Percentiles rank a stretch among this genome's conserved stretches.
Conservation (phyloP, 2,329 filamentous ascomycete species). For the Tricladium varicosporioides region DNA sequence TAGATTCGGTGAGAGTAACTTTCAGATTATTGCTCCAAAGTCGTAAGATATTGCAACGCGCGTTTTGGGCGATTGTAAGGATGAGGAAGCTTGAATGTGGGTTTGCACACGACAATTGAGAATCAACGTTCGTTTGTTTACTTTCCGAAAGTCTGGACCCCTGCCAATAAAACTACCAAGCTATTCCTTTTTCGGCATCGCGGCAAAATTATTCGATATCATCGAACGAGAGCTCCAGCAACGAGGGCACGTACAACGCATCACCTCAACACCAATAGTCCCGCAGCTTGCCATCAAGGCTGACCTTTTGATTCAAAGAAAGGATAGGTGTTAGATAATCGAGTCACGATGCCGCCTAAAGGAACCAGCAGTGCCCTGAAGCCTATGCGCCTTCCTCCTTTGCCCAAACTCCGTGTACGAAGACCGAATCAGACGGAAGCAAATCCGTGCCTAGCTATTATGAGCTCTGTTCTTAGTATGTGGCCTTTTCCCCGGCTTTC, state of each 20-base stretch:
- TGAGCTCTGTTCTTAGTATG: slow-evolving; percentile 66
- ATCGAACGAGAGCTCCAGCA: neutral
- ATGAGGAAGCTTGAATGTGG: slow-evolving; percentile 6
- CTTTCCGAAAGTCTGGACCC: slow-evolving; percentile 3
- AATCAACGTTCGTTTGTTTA: slow-evolving; percentile 20
- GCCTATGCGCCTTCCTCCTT: slow-evolving; percentile 48
- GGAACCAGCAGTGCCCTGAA: slow-evolving; percentile 28
- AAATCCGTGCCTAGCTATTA: slow-evolving; percentile 64
- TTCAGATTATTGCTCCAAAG: too few species aligned
- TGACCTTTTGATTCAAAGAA: neutral
- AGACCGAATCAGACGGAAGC: slow-evolving; percentile 59
- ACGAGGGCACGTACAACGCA: neutral
- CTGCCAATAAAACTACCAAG: neutral
- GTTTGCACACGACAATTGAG: neutral
- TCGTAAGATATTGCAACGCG: neutral
- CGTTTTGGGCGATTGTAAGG: slow-evolving; percentile 11
- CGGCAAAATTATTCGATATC: slow-evolving; percentile 20
- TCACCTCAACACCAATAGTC: neutral
- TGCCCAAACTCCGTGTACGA: slow-evolving; percentile 62
- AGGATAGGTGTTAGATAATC: neutral
- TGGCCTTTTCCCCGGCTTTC: slow-evolving; percentile 10
- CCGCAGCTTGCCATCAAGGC: neutral
- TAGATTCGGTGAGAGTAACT: too few species aligned
- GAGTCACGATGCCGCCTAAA: slow-evolving; percentile 34
- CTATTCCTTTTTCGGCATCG: slow-evolving; percentile 17